Percentiles rank a stretch among this genome's conserved stretches.
Evolutionary conservation across 2,329 filamentous ascomycete species (phyloP).

Genomic region (Beauveria scarabaeidicola): DNA sequence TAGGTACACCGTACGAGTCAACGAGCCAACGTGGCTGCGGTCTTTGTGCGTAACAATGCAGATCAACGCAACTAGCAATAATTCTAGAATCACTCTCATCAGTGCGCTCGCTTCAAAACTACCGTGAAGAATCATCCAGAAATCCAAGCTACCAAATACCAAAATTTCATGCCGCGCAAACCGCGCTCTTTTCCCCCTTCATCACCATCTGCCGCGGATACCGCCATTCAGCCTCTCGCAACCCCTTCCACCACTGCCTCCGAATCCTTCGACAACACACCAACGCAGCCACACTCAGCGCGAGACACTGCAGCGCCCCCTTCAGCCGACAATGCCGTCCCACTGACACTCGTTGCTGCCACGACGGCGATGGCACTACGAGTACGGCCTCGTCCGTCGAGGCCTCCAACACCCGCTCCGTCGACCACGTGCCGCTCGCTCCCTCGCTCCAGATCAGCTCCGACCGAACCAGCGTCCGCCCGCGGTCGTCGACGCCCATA

Average conservation of each 20-base stretch:
- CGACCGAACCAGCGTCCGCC: conserved; percentile 18
- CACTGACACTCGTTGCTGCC: background rate
- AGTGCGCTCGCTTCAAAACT: background rate
- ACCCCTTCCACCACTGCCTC: background rate
- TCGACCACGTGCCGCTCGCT: background rate
- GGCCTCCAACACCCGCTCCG: background rate
- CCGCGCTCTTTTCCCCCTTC: background rate
- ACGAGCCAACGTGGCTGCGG: background rate
- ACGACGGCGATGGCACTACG: background rate
- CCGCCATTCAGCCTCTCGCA: background rate
- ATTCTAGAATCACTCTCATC: background rate
- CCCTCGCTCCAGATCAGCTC: conserved; percentile 4
- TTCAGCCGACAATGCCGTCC: background rate
- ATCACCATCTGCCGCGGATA: background rate
- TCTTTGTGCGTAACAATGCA: conserved; percentile 1
- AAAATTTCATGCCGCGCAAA: background rate
- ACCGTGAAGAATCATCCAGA: background rate
- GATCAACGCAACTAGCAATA: background rate
- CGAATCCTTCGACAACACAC: background rate
- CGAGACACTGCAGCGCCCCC: background rate
- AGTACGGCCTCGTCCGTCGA: background rate
- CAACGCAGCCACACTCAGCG: background rate
- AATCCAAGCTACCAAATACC: background rate
- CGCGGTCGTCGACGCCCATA: conserved; percentile 14
- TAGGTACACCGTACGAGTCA: too few species aligned